Base-by-base conservation (phyloP, 805 yeast genomes). In the Ogataea henricii region DNA sequence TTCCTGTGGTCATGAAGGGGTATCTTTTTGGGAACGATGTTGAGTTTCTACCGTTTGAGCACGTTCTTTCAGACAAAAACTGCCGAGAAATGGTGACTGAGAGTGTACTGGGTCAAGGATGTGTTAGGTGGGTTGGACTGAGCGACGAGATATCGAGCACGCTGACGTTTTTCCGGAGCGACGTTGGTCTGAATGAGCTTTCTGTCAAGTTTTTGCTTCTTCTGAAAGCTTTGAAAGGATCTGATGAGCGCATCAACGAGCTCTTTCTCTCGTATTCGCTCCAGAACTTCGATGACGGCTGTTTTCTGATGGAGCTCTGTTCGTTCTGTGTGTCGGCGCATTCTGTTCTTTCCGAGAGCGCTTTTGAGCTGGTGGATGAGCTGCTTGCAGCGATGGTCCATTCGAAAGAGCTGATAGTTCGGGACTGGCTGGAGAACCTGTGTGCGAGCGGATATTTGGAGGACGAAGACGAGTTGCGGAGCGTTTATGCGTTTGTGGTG, bases 211-310 rank as follows among this genome's bases (percentile, higher is more conserved):
- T 49, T 13, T 21, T 53, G 10, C 30, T 50, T 10, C n/a, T 47
- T 5, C 37, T 52, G 5, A 34, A 41, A 6, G 41, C 49, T 22
- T 2, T 49, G 23, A 5, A 29, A 5, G 48, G 32, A n/a, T 33
- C 37, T 17, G 32, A 14, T 10, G 20, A 38, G 13, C 18, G 37
- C 2, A 14, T 35, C 1, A 35, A 42, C 22, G 59, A 53, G 27
- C 26, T 44, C 26, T 48, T 56, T 16, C 45, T 56, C 4, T 44
- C 54, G n/a, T 53, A 52, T 26, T 14, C 51, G 4, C 37, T 56
- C 12, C 56, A 45, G 21, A 53, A 53, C 27, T 49, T 49, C 38
- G 35, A 33, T n/a, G 18, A 29, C 22, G 37, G 40, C 30, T 36
- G 39, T 16, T 30, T 44, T n/a, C 18, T 53, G 14, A 23, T 10